phyloP scores from a whole-genome alignment of 192 early-diverging fungal genomes.

The Rhizoclosmatium sp. region DNA sequence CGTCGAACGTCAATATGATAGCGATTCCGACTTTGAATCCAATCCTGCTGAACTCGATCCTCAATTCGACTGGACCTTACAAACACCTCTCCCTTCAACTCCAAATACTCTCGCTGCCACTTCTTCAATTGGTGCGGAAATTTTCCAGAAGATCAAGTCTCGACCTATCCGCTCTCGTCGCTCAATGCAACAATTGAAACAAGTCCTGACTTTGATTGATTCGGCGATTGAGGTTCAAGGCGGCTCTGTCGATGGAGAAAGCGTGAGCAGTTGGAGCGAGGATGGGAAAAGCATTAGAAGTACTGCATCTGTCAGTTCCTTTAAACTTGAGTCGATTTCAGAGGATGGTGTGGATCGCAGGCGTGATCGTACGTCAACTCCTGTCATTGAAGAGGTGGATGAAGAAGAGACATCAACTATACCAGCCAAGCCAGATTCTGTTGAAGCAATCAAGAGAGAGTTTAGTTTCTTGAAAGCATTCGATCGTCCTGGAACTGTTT shows the following conservation, averaged over 20 bases:
- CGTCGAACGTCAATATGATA: not conserved
- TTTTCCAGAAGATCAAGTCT: not conserved
- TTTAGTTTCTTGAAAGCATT: too few species aligned
- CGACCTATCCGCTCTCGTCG: not conserved
- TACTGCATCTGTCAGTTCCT: not conserved
- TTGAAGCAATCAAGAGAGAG: too few species aligned
- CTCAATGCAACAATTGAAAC: conserved; percentile 13
- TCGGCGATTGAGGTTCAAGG: conserved; percentile 16
- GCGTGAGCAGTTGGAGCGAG: not conserved
- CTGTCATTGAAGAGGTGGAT: too few species aligned
- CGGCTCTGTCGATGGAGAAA: not conserved
- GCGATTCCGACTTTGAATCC: not conserved
- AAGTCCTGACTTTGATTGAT: conserved; percentile 24
- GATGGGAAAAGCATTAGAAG: not conserved
- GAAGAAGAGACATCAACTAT: too few species aligned
- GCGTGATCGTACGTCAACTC: too few species aligned
- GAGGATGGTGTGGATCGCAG: not conserved
- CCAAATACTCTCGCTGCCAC: not conserved
- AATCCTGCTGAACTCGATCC: conserved; percentile 22
- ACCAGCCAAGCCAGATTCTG: too few species aligned
- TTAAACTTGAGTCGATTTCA: not conserved
- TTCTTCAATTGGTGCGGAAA: conserved; percentile 10
- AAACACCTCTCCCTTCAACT: not conserved
- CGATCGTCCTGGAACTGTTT: too few species aligned
- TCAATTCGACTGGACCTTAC: conserved; percentile 12